These are phyloP conservation scores for Puccinia brachypodii DNA, from an alignment of 1,284 basidiomycete genomes.

Conservation along the genomic window DNA sequence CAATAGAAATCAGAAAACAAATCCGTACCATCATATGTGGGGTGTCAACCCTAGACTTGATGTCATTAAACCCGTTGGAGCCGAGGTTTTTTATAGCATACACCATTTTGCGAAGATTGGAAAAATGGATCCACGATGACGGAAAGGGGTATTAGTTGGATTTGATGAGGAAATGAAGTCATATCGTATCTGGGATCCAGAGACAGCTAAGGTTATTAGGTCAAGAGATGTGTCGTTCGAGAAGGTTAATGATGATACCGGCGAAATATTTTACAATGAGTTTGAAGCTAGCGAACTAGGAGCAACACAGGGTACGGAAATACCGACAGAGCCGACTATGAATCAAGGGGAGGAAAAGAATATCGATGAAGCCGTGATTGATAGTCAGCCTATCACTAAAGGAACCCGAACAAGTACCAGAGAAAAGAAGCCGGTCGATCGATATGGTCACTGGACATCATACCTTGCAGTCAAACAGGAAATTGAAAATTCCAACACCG, in stretches of 20 bases:
- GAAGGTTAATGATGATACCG: not conserved
- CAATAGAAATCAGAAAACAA: not conserved
- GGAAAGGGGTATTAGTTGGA: slow-evolving; percentile 27
- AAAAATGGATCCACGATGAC: slow-evolving; percentile 6
- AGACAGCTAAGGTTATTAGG: slow-evolving; percentile 18
- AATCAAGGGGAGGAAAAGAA: slow-evolving; percentile 29
- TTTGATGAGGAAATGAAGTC: slow-evolving; percentile 21
- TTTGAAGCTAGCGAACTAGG: not conserved
- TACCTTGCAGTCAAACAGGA: slow-evolving; percentile 16
- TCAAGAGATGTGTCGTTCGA: slow-evolving; percentile 21
- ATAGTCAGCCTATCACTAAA: slow-evolving; percentile 17
- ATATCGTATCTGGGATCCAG: not conserved
- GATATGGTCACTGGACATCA: slow-evolving; percentile 23
- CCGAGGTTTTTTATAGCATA: slow-evolving; percentile 1
- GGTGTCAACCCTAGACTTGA: not conserved
- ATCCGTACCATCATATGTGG: not conserved
- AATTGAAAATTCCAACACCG: not conserved
- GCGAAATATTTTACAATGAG: not conserved
- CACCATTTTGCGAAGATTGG: slow-evolving; percentile 9
- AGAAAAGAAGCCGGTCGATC: slow-evolving; percentile 14
- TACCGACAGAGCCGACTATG: slow-evolving; percentile 5
- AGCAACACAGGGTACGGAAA: not conserved
- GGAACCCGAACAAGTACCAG: slow-evolving; percentile 18
- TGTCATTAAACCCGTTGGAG: slow-evolving; percentile 1
- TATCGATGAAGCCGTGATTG: not conserved